Evolutionary conservation across 2,329 filamentous ascomycete genomes (phyloP).

Genomic region (Penicillium sp.): DNA sequence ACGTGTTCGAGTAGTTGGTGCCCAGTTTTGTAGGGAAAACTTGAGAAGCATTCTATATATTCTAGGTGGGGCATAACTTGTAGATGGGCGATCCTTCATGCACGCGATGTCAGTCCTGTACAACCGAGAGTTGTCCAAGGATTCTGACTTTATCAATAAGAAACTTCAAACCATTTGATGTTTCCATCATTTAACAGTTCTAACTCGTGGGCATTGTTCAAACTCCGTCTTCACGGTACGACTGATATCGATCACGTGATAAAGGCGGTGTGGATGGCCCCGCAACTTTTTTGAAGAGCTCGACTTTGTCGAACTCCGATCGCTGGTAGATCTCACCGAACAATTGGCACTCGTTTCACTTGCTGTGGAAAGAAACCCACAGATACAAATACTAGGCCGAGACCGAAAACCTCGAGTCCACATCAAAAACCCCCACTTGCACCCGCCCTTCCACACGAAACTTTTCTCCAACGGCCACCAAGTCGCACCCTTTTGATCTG

Average conservation of each 20-base stretch:
- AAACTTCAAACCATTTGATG: no score
- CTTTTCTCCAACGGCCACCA: conserved; percentile 5
- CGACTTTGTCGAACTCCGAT: conserved; percentile 17
- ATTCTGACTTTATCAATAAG: no score
- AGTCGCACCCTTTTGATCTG: conserved; percentile 18
- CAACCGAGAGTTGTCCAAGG: no score
- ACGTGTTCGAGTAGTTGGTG: neutral
- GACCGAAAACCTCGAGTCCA: neutral
- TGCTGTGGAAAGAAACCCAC: neutral
- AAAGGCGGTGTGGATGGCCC: conserved; percentile 21
- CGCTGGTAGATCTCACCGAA: neutral
- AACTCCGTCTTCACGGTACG: neutral
- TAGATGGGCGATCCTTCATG: no score
- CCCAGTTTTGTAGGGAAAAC: neutral
- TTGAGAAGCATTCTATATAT: conserved; percentile 18
- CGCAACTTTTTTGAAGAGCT: conserved; percentile 27
- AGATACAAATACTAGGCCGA: neutral
- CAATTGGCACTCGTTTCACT: neutral
- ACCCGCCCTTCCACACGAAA: conserved; percentile 2
- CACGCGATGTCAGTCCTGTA: no score
- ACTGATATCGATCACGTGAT: conserved; percentile 12
- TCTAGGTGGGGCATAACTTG: neutral
- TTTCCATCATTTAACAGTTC: neutral
- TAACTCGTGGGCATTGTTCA: neutral
- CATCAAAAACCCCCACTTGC: neutral